These are phyloP conservation scores for Eleusine coracana DNA, from an alignment of 176 grass and related monocot genomes.

Conservation along the genomic window DNA sequence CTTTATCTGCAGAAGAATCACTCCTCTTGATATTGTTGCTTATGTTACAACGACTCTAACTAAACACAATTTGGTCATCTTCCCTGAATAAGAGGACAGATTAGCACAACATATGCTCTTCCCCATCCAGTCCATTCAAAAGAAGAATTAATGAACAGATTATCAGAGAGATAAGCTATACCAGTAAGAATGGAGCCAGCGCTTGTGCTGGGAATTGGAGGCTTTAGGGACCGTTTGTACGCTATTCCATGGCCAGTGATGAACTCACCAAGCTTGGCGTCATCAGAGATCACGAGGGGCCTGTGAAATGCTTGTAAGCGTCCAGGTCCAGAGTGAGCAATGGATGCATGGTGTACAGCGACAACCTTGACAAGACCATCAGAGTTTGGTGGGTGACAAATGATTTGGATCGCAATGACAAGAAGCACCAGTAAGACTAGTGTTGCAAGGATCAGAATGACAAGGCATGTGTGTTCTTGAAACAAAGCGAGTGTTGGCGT, in stretches of 20 bases:
- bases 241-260: background rate
- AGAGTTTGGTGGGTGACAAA: conserved; percentile 88
- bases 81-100: too few relatives aligned
- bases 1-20: background rate
- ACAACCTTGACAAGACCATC: conserved; percentile 79
- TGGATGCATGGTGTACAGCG: conserved; percentile 80
- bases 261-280: conserved; percentile 48
- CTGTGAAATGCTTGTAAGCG: conserved; percentile 81
- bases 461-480: conserved; percentile 32
- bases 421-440: conserved; percentile 3
- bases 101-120: too few relatives aligned
- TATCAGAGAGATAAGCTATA: background rate
- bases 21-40: background rate
- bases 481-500: conserved; percentile 6
- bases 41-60: too few relatives aligned
- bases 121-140: too few relatives aligned
- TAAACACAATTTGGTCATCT: too few relatives aligned
- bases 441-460: conserved; percentile 6
- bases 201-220: too few relatives aligned
- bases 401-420: background rate
- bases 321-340: conserved; percentile 52
- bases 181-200: background rate
- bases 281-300: conserved; percentile 71
- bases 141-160: too few relatives aligned
- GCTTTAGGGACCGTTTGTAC: too few relatives aligned